Percentiles rank a stretch among this genome's conserved stretches.
Evolutionary conservation across 768 basidiomycete genomes (phyloP).

Genomic region (Podaxis sp.): DNA sequence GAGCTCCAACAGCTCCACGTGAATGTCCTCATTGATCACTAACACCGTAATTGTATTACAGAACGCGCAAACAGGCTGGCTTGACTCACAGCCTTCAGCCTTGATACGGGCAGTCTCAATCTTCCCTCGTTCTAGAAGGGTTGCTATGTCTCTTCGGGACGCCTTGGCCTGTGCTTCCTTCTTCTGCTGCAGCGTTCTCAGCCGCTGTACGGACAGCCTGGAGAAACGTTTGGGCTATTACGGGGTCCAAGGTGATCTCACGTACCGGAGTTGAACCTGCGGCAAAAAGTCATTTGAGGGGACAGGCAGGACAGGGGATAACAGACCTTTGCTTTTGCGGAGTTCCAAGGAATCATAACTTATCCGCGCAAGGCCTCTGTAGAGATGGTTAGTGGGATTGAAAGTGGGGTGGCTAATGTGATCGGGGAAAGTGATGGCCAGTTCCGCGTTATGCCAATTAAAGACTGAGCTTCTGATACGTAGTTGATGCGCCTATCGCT

Average conservation of each 20-base stretch:
- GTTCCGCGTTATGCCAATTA: not conserved
- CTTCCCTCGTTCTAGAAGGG: constrained; percentile 75
- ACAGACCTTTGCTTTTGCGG: constrained; percentile 46
- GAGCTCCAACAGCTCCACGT: constrained; percentile 86
- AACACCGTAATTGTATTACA: constrained; percentile 6
- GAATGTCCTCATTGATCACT: constrained; percentile 86
- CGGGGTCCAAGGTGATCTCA: not conserved
- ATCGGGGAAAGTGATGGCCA: not conserved
- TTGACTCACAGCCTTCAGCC: constrained; percentile 72
- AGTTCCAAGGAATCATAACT: constrained; percentile 55
- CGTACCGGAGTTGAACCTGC: constrained; percentile 46
- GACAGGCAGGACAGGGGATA: not conserved
- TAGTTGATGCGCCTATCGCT: not conserved
- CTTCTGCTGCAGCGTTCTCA: constrained; percentile 89
- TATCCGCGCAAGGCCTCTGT: not conserved
- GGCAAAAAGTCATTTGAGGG: not conserved
- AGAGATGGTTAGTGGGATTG: not conserved
- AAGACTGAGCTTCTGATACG: not conserved
- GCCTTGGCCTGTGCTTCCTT: constrained; percentile 77
- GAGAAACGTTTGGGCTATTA: constrained; percentile 4
- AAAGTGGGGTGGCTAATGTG: not conserved
- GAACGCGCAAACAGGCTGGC: constrained; percentile 20
- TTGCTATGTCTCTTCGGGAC: constrained; percentile 78
- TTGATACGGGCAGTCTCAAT: constrained; percentile 84
- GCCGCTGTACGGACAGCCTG: constrained; percentile 82